Evolutionary conservation across 495 filamentous ascomycete species (phyloP).

Genomic region (Penicillium crystallinum): DNA sequence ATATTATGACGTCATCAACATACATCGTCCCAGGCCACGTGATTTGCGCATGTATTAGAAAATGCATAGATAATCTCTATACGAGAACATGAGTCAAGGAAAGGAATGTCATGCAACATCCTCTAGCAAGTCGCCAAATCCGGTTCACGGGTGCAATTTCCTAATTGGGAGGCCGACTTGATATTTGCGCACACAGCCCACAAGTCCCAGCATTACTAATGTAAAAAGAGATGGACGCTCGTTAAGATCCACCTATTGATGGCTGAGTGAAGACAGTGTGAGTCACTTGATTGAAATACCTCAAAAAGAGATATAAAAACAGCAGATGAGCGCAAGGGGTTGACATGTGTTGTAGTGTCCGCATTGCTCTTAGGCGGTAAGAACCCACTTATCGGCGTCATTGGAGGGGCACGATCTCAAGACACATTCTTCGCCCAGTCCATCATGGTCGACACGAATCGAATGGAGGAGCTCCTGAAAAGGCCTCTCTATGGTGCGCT

Average conservation of each 20-base stretch:
- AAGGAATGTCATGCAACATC: not conserved
- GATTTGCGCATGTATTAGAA: too few relatives aligned
- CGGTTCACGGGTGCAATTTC: not conserved
- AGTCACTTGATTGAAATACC: not conserved
- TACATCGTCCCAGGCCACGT: too few relatives aligned
- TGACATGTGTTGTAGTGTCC: slow-evolving; percentile 1
- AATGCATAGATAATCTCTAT: too few relatives aligned
- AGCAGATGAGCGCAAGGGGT: not conserved
- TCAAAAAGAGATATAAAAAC: not conserved
- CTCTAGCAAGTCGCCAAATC: not conserved
- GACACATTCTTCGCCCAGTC: slow-evolving; percentile 7
- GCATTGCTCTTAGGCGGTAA: slow-evolving; percentile 18
- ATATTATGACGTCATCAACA: too few relatives aligned
- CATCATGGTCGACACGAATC: slow-evolving; percentile 19
- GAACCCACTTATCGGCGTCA: slow-evolving; percentile 15
- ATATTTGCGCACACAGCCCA: slow-evolving; percentile 1
- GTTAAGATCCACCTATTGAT: not conserved
- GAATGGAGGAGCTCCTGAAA: slow-evolving; percentile 51
- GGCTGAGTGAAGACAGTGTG: not conserved
- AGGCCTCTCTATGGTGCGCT: slow-evolving; percentile 55
- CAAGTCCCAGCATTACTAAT: not conserved
- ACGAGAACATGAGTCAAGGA: not conserved
- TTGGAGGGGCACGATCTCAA: slow-evolving; percentile 14
- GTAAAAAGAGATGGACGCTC: not conserved
- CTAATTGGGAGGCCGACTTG: slow-evolving; percentile 4